phyloP scores from a whole-genome alignment of 2,329 filamentous ascomycete species.

The Claviceps sorghi region DNA sequence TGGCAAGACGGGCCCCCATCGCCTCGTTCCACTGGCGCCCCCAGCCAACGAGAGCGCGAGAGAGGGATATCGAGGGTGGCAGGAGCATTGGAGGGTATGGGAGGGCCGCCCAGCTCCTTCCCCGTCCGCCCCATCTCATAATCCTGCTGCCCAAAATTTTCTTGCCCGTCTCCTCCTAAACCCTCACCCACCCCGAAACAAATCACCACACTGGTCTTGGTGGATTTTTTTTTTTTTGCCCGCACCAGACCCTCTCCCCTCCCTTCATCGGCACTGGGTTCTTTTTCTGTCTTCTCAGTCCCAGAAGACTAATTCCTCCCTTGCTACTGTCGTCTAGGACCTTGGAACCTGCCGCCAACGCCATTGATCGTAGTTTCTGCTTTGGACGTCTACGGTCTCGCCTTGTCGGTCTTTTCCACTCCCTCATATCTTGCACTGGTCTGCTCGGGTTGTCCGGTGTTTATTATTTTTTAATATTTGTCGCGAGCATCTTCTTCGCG shows the following conservation, averaged over 20 bases:
- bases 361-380: constrained; percentile 18
- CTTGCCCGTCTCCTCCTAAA: constrained; percentile 21
- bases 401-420: constrained; percentile 15
- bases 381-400: constrained; percentile 16
- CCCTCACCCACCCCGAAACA: constrained; percentile 19
- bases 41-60: not conserved
- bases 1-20: not conserved
- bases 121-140: constrained; percentile 18
- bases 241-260: constrained; percentile 18
- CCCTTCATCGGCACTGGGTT: constrained; percentile 18
- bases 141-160: constrained; percentile 25
- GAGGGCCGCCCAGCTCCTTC: constrained; percentile 11
- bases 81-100: not conserved
- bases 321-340: constrained; percentile 11
- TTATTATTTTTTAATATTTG: constrained; percentile 1
- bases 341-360: constrained; percentile 11
- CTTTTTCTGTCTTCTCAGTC: constrained; percentile 18
- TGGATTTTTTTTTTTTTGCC: constrained; percentile 16
- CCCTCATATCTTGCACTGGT: constrained; percentile 14
- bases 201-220: constrained; percentile 18
- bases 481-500: constrained; percentile 5
- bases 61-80: not conserved
- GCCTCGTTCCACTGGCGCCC: not conserved
- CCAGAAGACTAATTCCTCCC: constrained; percentile 17
- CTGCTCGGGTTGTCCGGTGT: constrained; percentile 8